Conservation (phyloP, 352 stramenopile genomes). For the Phytophthora pluvialis region DNA sequence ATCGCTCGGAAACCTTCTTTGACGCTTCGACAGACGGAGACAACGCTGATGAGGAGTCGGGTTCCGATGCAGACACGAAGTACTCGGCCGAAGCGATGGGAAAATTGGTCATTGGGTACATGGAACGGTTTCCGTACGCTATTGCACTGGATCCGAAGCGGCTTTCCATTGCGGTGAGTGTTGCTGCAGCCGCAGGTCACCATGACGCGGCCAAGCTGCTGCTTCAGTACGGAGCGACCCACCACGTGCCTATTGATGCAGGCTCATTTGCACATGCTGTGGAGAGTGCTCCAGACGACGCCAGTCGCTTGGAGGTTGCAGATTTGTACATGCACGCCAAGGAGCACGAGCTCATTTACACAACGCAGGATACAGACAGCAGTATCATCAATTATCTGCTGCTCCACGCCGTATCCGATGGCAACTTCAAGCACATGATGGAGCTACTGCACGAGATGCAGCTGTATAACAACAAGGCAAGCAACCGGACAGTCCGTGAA, state of each 20-base stretch:
- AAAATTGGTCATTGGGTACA: slow-evolving; percentile 50
- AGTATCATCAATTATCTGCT: slow-evolving; percentile 74
- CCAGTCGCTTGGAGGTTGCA: slow-evolving; percentile 52
- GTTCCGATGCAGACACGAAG: background rate
- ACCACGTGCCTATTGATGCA: slow-evolving; percentile 57
- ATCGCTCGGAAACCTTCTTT: slow-evolving; percentile 54
- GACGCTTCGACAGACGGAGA: background rate
- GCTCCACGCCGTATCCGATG: slow-evolving; percentile 65
- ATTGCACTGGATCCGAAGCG: slow-evolving; percentile 56
- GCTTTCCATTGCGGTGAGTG: slow-evolving; percentile 64
- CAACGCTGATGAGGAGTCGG: background rate
- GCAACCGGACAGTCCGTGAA: slow-evolving; percentile 46
- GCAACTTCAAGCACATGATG: slow-evolving; percentile 79
- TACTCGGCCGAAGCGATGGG: slow-evolving; percentile 28
- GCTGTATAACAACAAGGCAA: slow-evolving; percentile 57
- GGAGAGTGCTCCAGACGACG: slow-evolving; percentile 50
- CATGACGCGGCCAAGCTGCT: slow-evolving; percentile 48
- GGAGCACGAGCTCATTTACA: slow-evolving; percentile 58
- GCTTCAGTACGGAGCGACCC: slow-evolving; percentile 45
- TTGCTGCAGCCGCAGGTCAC: slow-evolving; percentile 46
- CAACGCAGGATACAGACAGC: slow-evolving; percentile 49
- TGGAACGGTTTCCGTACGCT: slow-evolving; percentile 51
- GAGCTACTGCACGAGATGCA: slow-evolving; percentile 83
- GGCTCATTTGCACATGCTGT: slow-evolving; percentile 73
- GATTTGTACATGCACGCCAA: slow-evolving; percentile 68